Evolutionary conservation across 768 basidiomycete genomes (phyloP), one percentile per base, ranked within the genome.

Genomic region (Boletus tylopilopsis): DNA sequence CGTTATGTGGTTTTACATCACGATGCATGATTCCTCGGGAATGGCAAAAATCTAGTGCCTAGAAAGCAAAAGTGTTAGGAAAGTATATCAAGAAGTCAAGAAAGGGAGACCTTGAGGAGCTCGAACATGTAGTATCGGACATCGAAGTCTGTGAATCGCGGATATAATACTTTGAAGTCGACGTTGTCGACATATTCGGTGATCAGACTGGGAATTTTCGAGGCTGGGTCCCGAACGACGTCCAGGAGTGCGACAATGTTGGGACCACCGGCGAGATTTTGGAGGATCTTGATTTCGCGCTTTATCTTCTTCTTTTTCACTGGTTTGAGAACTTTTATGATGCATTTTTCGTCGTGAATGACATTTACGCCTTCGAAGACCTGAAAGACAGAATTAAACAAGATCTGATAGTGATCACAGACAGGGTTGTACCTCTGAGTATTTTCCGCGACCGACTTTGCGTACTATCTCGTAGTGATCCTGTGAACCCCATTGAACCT

Each of bases 291-390:
- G 69, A 98, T 96, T 73, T 98, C 95, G 55, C 95, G 81, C 74
- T 97, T 97, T 72, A 97, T 97, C 75, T 98, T 98, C 82, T 98
- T 98, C 83, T 98, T 97, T 80, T 98, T 98, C 34, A 98, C 94
- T 0, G 95, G 95, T 70, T 98, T 98, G 58, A 98, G 78, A 27
- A 98, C 95, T 70, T 98, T 98, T 75, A 98, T 94, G 70, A 95
- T 95, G 68, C 93, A 94, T 72, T 94, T 94, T 71, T 90, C 88
- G 61, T 92, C 89, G 53, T 85, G 87, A 44, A 88, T 82, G 53
- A 93, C 84, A 67, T 94, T 90, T 63, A 95, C 82, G 7, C 94
- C 94, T 70, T 95, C 93, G 59, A 95, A 95, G 51, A 92, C 90
- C 90, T 91, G 61, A 5, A 46, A 33, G 47, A 36, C 12, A 22